Conservation (phyloP, 495 filamentous ascomycete genomes). For the Xylaria bambusicola region DNA sequence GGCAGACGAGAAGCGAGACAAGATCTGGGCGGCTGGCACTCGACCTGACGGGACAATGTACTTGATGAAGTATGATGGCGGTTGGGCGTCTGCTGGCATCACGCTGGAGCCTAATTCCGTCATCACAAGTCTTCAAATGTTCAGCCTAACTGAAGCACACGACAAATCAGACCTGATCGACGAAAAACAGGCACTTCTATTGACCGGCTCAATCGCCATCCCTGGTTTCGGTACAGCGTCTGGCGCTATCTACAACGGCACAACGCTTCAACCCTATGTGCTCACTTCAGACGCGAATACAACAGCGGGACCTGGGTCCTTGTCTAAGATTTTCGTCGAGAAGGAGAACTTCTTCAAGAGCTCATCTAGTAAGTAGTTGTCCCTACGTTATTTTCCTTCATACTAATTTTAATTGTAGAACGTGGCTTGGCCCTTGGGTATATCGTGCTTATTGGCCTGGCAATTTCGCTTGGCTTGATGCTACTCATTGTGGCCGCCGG, state of each 20-base stretch:
- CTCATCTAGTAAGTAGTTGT: conserved; percentile 28
- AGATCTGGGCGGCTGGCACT: conserved; percentile 79
- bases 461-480: conserved; percentile 80
- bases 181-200: conserved; percentile 68
- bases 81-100: conserved; percentile 56
- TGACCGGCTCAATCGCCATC: conserved; percentile 77
- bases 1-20: conserved; percentile 63
- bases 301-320: conserved; percentile 59
- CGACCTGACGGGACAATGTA: conserved; percentile 68
- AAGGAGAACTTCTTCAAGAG: conserved; percentile 65
- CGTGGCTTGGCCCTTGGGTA: conserved; percentile 76
- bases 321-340: conserved; percentile 78
- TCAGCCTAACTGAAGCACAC: conserved; percentile 69
- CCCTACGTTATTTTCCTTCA: conserved; percentile 27
- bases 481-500: conserved; percentile 86
- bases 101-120: conserved; percentile 62
- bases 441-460: conserved; percentile 89
- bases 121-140: conserved; percentile 79
- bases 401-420: conserved; percentile 38
- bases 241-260: conserved; percentile 86
- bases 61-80: conserved; percentile 73
- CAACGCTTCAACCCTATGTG: conserved; percentile 71
- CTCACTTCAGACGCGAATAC: conserved; percentile 68
- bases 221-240: conserved; percentile 76
- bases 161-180: conserved; percentile 62